These are phyloP conservation scores for Gossypium aridum DNA, from an alignment of 441 rosid genomes.

Conservation along the genomic window DNA sequence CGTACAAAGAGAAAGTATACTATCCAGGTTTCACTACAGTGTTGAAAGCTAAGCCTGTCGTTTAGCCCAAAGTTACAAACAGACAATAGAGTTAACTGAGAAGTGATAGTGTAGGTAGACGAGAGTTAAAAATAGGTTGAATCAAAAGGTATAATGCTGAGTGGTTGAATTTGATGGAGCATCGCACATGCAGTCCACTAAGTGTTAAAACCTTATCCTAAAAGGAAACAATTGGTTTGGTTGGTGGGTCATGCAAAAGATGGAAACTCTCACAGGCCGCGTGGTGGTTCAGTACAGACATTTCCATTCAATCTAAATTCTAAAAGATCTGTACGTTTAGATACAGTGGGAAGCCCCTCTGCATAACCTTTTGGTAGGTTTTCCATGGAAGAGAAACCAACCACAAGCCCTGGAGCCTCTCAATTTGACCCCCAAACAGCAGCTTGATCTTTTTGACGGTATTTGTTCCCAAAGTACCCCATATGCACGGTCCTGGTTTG, in stretches of 20 bases:
- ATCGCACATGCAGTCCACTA: constrained; percentile 8
- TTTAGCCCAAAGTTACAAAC: too few species aligned
- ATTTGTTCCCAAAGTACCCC: neutral
- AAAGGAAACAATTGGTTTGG: neutral
- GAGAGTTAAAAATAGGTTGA: too few species aligned
- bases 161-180: neutral
- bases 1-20: neutral
- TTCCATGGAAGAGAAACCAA: neutral
- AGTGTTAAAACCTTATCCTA: neutral
- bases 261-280: neutral
- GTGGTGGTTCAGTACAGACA: neutral
- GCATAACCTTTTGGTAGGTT: neutral
- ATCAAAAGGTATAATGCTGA: too few species aligned
- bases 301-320: neutral
- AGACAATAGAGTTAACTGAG: neutral
- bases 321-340: neutral
- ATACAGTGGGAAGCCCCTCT: neutral
- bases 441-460: neutral
- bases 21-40: neutral
- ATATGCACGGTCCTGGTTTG: neutral
- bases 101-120: neutral
- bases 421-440: neutral
- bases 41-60: too few species aligned
- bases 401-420: neutral
- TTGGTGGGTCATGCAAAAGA: neutral